Evolutionary conservation across 140 eudicot genomes (phyloP).

Genomic region (Stevia rebaudiana): DNA sequence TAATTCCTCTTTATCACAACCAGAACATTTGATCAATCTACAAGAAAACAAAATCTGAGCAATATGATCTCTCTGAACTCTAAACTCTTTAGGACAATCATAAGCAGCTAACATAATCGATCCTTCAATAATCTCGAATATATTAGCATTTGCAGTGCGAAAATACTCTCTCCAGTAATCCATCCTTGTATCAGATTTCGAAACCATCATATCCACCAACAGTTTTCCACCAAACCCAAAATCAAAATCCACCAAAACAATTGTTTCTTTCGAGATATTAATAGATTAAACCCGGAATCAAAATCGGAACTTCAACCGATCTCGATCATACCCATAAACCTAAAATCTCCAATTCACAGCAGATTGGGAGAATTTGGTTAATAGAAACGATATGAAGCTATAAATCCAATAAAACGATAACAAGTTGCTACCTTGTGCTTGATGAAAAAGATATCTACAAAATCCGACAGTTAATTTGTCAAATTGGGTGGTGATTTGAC

Average conservation of each 20-base stretch:
- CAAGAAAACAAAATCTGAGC: conserved; percentile 67
- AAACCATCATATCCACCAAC: not conserved
- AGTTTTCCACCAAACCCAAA: not conserved
- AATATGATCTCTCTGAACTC: conserved; percentile 53
- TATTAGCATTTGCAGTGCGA: conserved; percentile 45
- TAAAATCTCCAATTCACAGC: conserved; percentile 18
- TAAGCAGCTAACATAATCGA: conserved; percentile 72
- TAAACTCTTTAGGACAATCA: conserved; percentile 68
- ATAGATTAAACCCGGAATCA: conserved; percentile 27
- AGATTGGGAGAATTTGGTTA: conserved; percentile 1
- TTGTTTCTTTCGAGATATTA: conserved; percentile 1
- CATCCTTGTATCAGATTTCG: conserved; percentile 10
- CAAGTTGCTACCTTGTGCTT: not conserved
- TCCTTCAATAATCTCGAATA: conserved; percentile 59
- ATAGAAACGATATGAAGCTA: not conserved
- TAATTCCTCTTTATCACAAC: conserved; percentile 49
- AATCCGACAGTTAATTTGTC: not conserved
- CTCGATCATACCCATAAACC: conserved; percentile 33
- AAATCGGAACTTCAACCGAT: conserved; percentile 22
- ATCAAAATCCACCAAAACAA: conserved; percentile 22
- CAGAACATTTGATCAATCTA: conserved; percentile 50
- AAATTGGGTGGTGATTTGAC: not conserved
- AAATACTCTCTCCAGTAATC: conserved; percentile 81
- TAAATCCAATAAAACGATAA: not conserved
- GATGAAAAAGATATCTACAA: not conserved